Percentiles rank a stretch among this genome's conserved stretches.
Evolutionary conservation across 768 basidiomycete genomes (phyloP).

Genomic region (Chalciporus sphaerocephalus): DNA sequence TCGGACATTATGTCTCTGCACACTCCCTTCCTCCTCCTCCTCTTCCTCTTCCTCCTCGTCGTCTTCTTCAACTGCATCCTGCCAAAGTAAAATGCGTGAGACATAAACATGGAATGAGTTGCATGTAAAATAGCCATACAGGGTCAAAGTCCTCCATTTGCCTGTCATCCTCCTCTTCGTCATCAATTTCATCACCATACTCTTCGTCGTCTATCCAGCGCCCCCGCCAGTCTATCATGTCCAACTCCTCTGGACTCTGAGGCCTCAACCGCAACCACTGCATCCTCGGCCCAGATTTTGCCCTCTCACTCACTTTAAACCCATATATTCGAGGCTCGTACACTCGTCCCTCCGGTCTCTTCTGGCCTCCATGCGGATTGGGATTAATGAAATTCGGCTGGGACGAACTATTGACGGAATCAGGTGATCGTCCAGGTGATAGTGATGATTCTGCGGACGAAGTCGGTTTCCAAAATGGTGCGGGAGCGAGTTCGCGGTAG

Average conservation of each 20-base stretch:
- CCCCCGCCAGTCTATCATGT: constrained; percentile 86
- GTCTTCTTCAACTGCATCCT: constrained; percentile 56
- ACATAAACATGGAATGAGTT: neutral
- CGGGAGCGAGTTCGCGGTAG: constrained; percentile 91
- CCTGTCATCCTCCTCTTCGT: constrained; percentile 52
- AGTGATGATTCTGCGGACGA: constrained; percentile 47
- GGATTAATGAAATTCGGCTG: constrained; percentile 75
- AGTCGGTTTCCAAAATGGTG: constrained; percentile 84
- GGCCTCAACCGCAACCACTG: constrained; percentile 91
- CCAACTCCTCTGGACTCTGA: constrained; percentile 72
- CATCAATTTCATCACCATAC: constrained; percentile 62
- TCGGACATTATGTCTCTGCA: constrained; percentile 29
- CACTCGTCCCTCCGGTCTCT: constrained; percentile 78
- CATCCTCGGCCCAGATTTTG: constrained; percentile 95
- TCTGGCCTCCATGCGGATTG: constrained; percentile 85
- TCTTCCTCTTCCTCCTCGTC: constrained; percentile 54
- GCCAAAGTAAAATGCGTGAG: constrained; percentile 13
- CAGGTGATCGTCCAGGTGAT: constrained; percentile 55
- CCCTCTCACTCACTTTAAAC: constrained; percentile 94
- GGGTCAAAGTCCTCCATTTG: constrained; percentile 87
- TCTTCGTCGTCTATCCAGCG: constrained; percentile 80
- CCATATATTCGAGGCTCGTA: constrained; percentile 95
- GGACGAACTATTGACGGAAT: constrained; percentile 45
- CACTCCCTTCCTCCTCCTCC: constrained; percentile 27
- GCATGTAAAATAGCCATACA: constrained; percentile 42